Base-by-base conservation (phyloP, 2,329 filamentous ascomycete genomes). In the Aspergillus arachidicola region DNA sequence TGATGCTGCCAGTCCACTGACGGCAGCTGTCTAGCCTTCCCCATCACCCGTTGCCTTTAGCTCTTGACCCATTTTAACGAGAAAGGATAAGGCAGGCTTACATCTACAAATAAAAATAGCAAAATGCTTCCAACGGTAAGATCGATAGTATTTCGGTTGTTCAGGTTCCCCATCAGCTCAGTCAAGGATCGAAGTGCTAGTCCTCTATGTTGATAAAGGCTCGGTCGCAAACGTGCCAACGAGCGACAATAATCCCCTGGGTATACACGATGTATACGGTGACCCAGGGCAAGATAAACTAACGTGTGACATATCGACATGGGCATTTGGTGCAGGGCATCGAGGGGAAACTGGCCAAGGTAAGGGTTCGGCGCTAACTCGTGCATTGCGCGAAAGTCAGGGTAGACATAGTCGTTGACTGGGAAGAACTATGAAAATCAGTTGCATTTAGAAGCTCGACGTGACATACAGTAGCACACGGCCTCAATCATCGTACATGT, bases 81-180 rank as follows among this genome's bases (percentile, higher is more conserved):
- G 4, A 16, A 14, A 11, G 16, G 36, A 58, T 6, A 23, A 21
- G 4, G 30, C 16, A 3, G 14, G 28, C 62, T 53, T 32, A 64
- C 62, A 45, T 64, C 62, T 26, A 50, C 48, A 19, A 64, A 62
- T 6, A 64, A 32, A 19, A 64, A 54, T 48, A 64, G 45, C 50
- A 64, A 21, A 2, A 64, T 60, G 3, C 62, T 61, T 11, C n/a
- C 41, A 26, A 64, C 55, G 26, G 62, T 58, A 28, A 45, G 6
- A 14, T 64, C 62, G 21, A 21, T 58, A 23, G 34, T 11, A 19
- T 1, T 34, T 6, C 32, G 28, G 7, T 32, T 45, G 12, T 16
- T 38, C 6, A 43, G 38, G 11, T 19, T 48, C 9, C 26, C 54
- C 7, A 64, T 61, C 7, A 53, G 48, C 16, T 58, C 58, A 30